Evolutionary conservation across 257 asterid species (phyloP), one percentile per base, ranked within the genome.

Genomic region (Salvia splendens): DNA sequence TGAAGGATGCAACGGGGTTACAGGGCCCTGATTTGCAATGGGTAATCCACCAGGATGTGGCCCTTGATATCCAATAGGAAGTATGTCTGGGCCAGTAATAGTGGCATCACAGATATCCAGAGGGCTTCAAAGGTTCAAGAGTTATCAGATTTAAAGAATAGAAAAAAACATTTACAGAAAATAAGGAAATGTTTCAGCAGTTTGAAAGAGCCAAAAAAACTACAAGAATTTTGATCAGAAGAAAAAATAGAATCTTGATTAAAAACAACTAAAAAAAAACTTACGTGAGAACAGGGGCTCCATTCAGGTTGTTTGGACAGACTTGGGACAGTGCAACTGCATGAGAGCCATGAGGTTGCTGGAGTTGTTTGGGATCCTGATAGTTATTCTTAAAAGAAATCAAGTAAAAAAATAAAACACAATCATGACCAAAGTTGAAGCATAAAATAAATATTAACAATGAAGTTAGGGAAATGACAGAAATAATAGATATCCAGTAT

Each of bases 261-360:
- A 51, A 43, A 24, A 67, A 46, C 24, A 75, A 69, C 40, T 59
- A n/a, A 24, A 24, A 53, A 41, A 46, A 42, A 75, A 69, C 95
- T 82, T 86, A 94, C 99, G 89, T 91, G 63, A 91, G 77, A 77
- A 83, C 49, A 69, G 80, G 80, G 33, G 87, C 92, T 67, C 95
- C 98, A 61, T 64, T 86, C 69, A 84, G 79, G 83, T 91, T 87
- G 80, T 83, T 91, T 46, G 95, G 96, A 75, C 77, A 80, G 69
- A 73, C 85, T 87, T 87, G 95, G 73, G 96, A 80, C 51, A 94
- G 88, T 66, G 95, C 93, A 76, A 72, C 50, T 67, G 83, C 57
- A 73, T 94, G 99, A 71, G 99, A 94, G 70, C 83, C 74, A 68
- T 91, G 99, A 79, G 95, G 91, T 67, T 79, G 93, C 85, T 76